Base-by-base conservation (phyloP, 108 stramenopile genomes). In the Cyclostephanos invisitatus region DNA sequence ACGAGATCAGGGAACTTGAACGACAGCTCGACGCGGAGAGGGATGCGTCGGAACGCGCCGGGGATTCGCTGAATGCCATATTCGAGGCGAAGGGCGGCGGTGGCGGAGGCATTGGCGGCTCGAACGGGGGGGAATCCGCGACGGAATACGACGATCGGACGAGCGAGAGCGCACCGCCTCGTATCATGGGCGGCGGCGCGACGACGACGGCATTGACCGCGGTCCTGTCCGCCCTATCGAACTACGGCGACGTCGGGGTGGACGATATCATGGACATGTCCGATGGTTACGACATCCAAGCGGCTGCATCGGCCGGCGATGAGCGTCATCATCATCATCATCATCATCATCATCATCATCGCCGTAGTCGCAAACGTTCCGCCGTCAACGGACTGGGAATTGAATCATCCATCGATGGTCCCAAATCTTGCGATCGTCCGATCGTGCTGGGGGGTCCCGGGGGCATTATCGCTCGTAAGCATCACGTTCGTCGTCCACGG, bases 41-140 rank as follows among this genome's bases (percentile, higher is more conserved):
- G 60, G 20, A 95, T 14, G 95, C 96, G 14, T 88, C 86, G 57
- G 88, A 95, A 89, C 84, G 94, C 48, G 86, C 95, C 3, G 56
- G 56, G 27, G 51, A 35, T 8, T 72, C 72, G 44, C 14, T 57
- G 28, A 48, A 81, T 15, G 50, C 72, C 10, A 21, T 77, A 21
- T 75, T 75, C 37, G 32, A 24, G 18, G 63, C 46, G 37, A 36
- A 63, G 7, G 29, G 42, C n/a, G 69, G 68, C 32, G 40, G 10
- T 21, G 51, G 42, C 10, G 15, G 17, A 0, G 17, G 58, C n/a
- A 17, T 9, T 14, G 25, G 21, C 37, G 35, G n/a, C 24, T 46
- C 9, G 28, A 8, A 21, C 2, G 35, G 37, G 17, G 35, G 35
- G 20, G 17, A 11, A 35, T 37, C 55, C n/a, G 55, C 18, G 5